Percentiles rank a stretch among this genome's conserved stretches.
These are phyloP conservation scores for Fusarium circinatum DNA, from an alignment of 2,329 filamentous ascomycete genomes.

Conservation along the genomic window DNA sequence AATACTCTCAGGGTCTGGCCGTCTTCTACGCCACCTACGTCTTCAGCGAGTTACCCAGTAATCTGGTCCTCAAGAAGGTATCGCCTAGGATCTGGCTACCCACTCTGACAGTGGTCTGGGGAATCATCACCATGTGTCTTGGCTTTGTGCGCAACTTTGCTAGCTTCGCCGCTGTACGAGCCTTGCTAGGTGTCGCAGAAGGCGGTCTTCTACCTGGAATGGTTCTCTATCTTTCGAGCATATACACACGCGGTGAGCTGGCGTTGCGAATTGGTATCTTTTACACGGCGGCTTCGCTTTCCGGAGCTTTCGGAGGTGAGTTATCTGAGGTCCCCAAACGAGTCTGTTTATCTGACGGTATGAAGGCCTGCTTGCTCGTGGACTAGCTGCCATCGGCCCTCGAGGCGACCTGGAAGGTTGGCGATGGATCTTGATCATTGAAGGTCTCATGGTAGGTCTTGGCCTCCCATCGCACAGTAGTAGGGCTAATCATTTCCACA, in stretches of 20 bases:
- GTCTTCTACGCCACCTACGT: constrained; percentile 75
- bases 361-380: not conserved
- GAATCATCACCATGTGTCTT: constrained; percentile 66
- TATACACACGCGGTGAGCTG: constrained; percentile 69
- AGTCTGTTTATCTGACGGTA: not conserved
- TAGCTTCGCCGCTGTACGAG: constrained; percentile 63
- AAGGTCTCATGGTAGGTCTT: not conserved
- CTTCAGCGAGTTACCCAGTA: constrained; percentile 69
- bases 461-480: no score
- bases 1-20: constrained; percentile 72
- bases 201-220: constrained; percentile 64
- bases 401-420: not conserved
- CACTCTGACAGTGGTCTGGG: constrained; percentile 66
- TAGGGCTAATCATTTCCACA: not conserved
- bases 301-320: constrained; percentile 21
- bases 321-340: accelerated
- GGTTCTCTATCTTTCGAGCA: constrained; percentile 71
- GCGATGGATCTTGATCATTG: constrained; percentile 5
- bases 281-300: constrained; percentile 66
- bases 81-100: constrained; percentile 71
- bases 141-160: constrained; percentile 64
- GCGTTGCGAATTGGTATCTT: constrained; percentile 73
- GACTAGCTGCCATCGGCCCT: not conserved
- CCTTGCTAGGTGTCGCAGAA: constrained; percentile 45
- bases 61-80: constrained; percentile 70